Conservation (phyloP, 768 basidiomycete genomes). For the Pulveroboletus sp. region DNA sequence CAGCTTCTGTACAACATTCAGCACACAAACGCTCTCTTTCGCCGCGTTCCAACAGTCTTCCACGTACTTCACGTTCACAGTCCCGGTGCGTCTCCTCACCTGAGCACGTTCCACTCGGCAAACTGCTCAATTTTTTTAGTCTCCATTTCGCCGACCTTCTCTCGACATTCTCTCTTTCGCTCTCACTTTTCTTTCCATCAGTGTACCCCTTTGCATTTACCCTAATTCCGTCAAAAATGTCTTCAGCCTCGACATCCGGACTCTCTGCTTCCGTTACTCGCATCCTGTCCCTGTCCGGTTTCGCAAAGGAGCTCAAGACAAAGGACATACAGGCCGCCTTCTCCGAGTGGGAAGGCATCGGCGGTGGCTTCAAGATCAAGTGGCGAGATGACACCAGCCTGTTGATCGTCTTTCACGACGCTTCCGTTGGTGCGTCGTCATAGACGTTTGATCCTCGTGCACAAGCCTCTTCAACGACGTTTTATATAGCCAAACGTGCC, state of each 20-base stretch:
- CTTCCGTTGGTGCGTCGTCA: constrained; percentile 71
- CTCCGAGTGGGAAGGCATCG: constrained; percentile 78
- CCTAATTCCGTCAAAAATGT: constrained; percentile 40
- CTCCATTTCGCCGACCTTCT: constrained; percentile 11
- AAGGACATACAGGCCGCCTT: constrained; percentile 93
- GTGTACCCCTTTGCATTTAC: constrained; percentile 4
- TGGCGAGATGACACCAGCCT: constrained; percentile 98
- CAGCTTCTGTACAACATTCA: constrained; percentile 27
- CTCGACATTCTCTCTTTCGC: constrained; percentile 17
- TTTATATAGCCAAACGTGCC: constrained; percentile 25
- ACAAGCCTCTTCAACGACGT: neutral
- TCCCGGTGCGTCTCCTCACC: constrained; percentile 3
- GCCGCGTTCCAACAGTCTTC: constrained; percentile 1
- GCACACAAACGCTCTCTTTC: constrained; percentile 28
- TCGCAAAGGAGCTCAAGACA: constrained; percentile 94
- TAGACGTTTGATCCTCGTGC: constrained; percentile 1
- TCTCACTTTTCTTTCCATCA: neutral
- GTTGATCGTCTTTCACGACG: constrained; percentile 90
- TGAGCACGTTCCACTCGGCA: constrained; percentile 31
- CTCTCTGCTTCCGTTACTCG: constrained; percentile 95
- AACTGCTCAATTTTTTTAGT: constrained; percentile 11
- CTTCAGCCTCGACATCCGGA: constrained; percentile 62
- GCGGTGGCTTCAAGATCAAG: constrained; percentile 97
- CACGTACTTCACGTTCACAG: constrained; percentile 11
- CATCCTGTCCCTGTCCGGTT: constrained; percentile 89